These are phyloP conservation scores for Aphanomyces invadans DNA, from an alignment of 352 stramenopile genomes.

Conservation along the genomic window DNA sequence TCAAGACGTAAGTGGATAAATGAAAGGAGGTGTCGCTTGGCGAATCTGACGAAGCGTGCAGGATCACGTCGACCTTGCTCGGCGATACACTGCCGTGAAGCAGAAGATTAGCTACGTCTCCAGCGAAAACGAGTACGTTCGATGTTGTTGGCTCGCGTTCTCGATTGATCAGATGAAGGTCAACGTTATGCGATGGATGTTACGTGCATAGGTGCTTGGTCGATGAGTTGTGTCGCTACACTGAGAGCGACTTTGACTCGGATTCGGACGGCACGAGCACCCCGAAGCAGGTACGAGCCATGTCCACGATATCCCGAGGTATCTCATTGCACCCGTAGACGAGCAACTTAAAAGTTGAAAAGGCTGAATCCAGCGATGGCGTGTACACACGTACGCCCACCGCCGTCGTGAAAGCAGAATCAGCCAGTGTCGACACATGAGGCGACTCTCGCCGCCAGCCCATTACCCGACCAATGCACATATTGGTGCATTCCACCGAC, in stretches of 20 bases:
- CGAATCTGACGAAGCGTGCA: background rate
- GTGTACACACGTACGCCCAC: background rate
- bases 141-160: too few species aligned
- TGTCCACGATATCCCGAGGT: background rate
- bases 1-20: background rate
- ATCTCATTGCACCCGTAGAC: too few species aligned
- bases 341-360: background rate
- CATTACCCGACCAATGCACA: too few species aligned
- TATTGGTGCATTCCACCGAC: background rate
- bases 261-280: constrained; percentile 10
- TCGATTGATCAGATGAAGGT: too few species aligned
- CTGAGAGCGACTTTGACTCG: constrained; percentile 24
- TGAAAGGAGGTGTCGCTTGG: background rate
- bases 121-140: constrained; percentile 8
- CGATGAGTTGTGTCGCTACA: constrained; percentile 21
- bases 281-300: background rate
- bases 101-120: background rate
- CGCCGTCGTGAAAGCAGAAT: background rate
- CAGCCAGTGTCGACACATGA: too few species aligned
- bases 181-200: too few species aligned
- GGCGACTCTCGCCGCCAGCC: too few species aligned
- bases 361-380: background rate
- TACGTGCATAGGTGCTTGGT: constrained; percentile 22
- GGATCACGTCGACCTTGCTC: constrained; percentile 23
- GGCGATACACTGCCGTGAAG: constrained; percentile 20